Base-by-base conservation (phyloP, 805 yeast genomes). In the Wickerhamomyces subpelliculosus region DNA sequence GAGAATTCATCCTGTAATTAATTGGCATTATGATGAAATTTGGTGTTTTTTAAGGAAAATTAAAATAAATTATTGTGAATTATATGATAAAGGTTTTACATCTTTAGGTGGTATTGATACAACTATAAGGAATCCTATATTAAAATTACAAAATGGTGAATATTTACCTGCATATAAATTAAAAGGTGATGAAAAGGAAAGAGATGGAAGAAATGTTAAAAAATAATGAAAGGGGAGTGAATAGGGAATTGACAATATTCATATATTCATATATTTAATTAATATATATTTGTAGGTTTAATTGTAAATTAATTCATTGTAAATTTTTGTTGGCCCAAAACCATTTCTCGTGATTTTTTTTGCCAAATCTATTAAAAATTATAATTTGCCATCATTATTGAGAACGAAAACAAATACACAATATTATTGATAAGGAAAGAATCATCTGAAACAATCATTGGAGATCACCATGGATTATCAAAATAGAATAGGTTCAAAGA, bases 41-140 rank as follows among this genome's bases (percentile, higher is more conserved):
- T 93, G 98, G 98, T 75, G 76, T 46, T 89, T 90, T 53, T 60
- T 90, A 35, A 60, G 77, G 17, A 72, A 63, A 18, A 64, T 76
- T 17, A 54, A 69, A n/a, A 69, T 81, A 30, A 70, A 70, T 3
- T 88, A 90, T 56, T 90, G 97, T 56, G 49, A 55, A 2, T 62
- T 93, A 39, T 93, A 93, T 52, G 94, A 84, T 47, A 39, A 48
- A 27, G 98, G 98, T 0, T 93, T 82, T 53, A 89, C 98, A 1
- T 85, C 96, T 1, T 60, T 93, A 16, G 98, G 98, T 3, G 93
- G 95, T 0, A 63, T 77, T 1, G 62, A 72, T 39, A 73, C 77
- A 31, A 90, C 98, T 0, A 50, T 71, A 2, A 77, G 73, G 25
- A 93, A 93, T 55, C 95, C 95, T 11, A 67, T 63, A 39, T 57